These are phyloP conservation scores for Tetrapisispora iriomotensis DNA, from an alignment of 805 yeast genomes.

Conservation along the genomic window DNA sequence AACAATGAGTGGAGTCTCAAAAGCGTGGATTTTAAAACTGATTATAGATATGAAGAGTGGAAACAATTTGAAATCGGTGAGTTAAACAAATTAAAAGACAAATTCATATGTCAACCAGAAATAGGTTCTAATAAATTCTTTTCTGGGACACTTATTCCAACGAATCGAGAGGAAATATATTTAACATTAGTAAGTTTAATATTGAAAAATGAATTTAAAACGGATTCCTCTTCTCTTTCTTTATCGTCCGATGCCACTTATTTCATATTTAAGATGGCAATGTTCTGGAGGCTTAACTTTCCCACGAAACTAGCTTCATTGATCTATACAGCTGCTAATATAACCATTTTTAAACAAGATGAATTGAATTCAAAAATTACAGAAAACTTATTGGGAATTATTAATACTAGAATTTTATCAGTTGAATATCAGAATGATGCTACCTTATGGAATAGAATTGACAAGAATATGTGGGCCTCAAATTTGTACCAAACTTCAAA, in stretches of 20 bases:
- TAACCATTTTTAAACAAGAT: constrained; percentile 25
- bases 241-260: constrained; percentile 37
- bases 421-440: constrained; percentile 20
- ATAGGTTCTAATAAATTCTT: no score
- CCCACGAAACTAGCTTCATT: constrained; percentile 40
- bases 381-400: constrained; percentile 29
- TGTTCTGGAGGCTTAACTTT: constrained; percentile 49
- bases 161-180: constrained; percentile 33
- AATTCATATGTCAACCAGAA: no score
- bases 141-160: no score
- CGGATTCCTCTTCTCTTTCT: constrained; percentile 6
- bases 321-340: constrained; percentile 41
- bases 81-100: constrained; percentile 15
- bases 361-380: constrained; percentile 25
- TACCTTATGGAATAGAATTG: constrained; percentile 34
- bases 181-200: constrained; percentile 35
- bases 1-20: constrained; percentile 25
- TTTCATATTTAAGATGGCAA: constrained; percentile 37
- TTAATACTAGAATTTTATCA: constrained; percentile 16
- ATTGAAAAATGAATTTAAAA: constrained; percentile 30
- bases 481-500: constrained; percentile 38
- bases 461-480: constrained; percentile 42
- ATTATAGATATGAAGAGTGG: constrained; percentile 34
- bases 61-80: constrained; percentile 30
- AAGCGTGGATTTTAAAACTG: constrained; percentile 30